These are phyloP conservation scores for Zymoseptoria brevis DNA, from an alignment of 2,329 filamentous ascomycete species.

Conservation along the genomic window DNA sequence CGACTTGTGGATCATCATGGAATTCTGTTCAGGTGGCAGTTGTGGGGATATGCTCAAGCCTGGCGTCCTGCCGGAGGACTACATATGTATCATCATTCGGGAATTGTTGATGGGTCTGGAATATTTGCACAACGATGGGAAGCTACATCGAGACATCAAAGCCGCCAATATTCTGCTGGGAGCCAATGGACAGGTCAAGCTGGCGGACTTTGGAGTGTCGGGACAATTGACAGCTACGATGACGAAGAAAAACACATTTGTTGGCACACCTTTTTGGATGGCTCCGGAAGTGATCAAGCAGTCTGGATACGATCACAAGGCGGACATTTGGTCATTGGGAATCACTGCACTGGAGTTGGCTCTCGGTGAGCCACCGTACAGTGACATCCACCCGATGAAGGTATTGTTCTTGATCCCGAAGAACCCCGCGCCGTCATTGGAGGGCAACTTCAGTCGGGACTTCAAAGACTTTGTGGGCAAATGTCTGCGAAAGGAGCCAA, in stretches of 20 bases:
- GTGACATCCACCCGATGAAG: slow-evolving; percentile 97
- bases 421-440: slow-evolving; percentile 72
- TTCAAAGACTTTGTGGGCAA: slow-evolving; percentile 49
- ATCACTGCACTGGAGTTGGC: slow-evolving; percentile 91
- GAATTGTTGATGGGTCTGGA: slow-evolving; percentile 85
- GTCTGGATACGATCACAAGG: slow-evolving; percentile 94
- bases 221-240: slow-evolving; percentile 94
- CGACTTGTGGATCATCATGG: slow-evolving; percentile 99
- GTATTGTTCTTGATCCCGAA: slow-evolving; percentile 94
- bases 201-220: slow-evolving; percentile 95
- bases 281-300: slow-evolving; percentile 98
- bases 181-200: slow-evolving; percentile 88
- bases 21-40: slow-evolving; percentile 94
- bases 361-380: slow-evolving; percentile 86
- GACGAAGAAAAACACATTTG: slow-evolving; percentile 99
- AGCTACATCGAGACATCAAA: slow-evolving; percentile 96
- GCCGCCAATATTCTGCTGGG: slow-evolving; percentile 88
- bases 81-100: slow-evolving; percentile 89
- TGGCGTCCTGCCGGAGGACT: slow-evolving; percentile 82
- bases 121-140: slow-evolving; percentile 91
- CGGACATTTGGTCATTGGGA: slow-evolving; percentile 93
- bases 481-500: slow-evolving; percentile 81
- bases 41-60: slow-evolving; percentile 95
- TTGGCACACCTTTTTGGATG: slow-evolving; percentile 99
- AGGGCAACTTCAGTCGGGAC: slow-evolving; percentile 40